These are phyloP conservation scores for Barnettozyma vustinii DNA, from an alignment of 805 yeast species.

Conservation along the genomic window DNA sequence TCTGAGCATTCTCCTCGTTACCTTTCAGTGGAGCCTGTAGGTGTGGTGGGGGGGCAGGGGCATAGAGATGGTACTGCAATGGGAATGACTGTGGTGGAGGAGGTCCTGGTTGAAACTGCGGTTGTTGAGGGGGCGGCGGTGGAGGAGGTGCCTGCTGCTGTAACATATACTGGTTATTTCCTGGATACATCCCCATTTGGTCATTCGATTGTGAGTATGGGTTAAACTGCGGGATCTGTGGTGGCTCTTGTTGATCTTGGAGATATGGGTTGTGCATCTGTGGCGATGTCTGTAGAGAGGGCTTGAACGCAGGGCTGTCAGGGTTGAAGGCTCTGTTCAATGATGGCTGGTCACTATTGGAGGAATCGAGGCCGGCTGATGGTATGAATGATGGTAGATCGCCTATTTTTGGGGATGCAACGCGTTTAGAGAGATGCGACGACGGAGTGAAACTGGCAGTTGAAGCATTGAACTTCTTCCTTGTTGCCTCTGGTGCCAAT, in stretches of 20 bases:
- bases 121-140: constrained; percentile 5
- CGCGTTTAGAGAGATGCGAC: constrained; percentile 1
- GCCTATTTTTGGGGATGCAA: constrained; percentile 33
- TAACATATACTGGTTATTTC: constrained; percentile 13
- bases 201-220: constrained; percentile 17
- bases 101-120: constrained; percentile 10
- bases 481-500: constrained; percentile 17
- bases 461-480: constrained; percentile 48
- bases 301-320: constrained; percentile 31
- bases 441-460: constrained; percentile 51
- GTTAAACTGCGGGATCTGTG: constrained; percentile 11
- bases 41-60: constrained; percentile 83
- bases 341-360: constrained; percentile 13
- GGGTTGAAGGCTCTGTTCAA: constrained; percentile 21
- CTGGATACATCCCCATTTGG: constrained; percentile 10
- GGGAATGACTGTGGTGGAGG: constrained; percentile 35
- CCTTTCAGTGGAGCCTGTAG: constrained; percentile 53
- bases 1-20: constrained; percentile 64
- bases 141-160: constrained; percentile 8
- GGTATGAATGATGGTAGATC: constrained; percentile 28
- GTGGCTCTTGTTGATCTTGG: constrained; percentile 4
- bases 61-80: constrained; percentile 79
- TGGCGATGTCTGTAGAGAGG: constrained; percentile 11
- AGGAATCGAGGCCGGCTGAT: not conserved
- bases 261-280: constrained; percentile 13